Conservation (phyloP, 495 filamentous ascomycete genomes). For the Neohortaea acidophila region DNA sequence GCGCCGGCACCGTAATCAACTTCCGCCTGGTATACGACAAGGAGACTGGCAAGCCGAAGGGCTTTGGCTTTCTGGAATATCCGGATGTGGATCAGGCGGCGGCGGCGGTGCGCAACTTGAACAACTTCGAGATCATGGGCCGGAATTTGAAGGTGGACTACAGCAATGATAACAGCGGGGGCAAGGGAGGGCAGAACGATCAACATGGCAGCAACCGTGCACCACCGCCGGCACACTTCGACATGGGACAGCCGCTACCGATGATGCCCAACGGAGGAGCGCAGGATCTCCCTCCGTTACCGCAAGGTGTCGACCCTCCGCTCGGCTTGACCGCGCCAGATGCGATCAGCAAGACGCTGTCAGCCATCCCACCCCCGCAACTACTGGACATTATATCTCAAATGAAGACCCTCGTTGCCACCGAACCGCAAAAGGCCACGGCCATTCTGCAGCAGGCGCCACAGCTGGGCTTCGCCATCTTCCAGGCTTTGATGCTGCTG, state of each 20-base stretch:
- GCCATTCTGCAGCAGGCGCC: conserved; percentile 80
- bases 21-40: conserved; percentile 93
- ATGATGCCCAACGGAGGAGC: neutral
- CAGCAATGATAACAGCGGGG: conserved; percentile 70
- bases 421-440: conserved; percentile 68
- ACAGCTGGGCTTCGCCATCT: conserved; percentile 88
- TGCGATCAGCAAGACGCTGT: conserved; percentile 78
- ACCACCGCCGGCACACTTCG: conserved; percentile 32
- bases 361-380: conserved; percentile 69
- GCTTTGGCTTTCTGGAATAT: conserved; percentile 92
- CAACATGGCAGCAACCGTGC: conserved; percentile 4
- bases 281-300: conserved; percentile 53
- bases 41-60: conserved; percentile 87
- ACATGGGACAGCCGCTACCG: conserved; percentile 20
- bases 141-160: conserved; percentile 90
- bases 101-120: conserved; percentile 87
- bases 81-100: conserved; percentile 80
- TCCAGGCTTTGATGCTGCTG: conserved; percentile 87
- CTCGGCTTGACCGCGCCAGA: conserved; percentile 70
- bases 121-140: conserved; percentile 92
- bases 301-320: conserved; percentile 67
- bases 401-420: conserved; percentile 76
- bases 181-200: conserved; percentile 14
- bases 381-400: conserved; percentile 87
- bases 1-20: conserved; percentile 73